phyloP scores from a whole-genome alignment of 331 rosid genomes.

The Quercus tomentella region DNA sequence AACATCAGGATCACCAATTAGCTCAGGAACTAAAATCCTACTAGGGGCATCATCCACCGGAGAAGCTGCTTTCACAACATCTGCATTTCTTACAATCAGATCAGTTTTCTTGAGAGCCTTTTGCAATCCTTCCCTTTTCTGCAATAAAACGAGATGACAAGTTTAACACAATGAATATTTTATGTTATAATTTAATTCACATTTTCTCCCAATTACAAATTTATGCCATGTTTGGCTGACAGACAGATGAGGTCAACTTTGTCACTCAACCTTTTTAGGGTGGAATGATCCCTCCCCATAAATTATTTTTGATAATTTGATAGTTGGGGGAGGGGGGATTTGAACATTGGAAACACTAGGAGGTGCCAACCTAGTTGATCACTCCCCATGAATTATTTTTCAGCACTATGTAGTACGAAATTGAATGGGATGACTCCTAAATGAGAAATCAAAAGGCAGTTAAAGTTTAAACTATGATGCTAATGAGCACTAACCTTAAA shows the following conservation, averaged over 20 bases:
- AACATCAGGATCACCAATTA: constrained; percentile 20
- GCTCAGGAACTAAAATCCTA: constrained; percentile 2
- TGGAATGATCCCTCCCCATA: too few relatives aligned
- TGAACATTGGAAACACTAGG: too few relatives aligned
- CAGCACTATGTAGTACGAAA: too few relatives aligned
- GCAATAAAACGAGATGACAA: neutral
- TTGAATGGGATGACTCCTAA: too few relatives aligned
- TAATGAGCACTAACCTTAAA: constrained; percentile 14
- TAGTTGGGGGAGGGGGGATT: too few relatives aligned
- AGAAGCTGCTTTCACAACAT: neutral
- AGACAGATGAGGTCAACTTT: too few relatives aligned
- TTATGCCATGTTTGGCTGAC: neutral
- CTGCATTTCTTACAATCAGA: neutral
- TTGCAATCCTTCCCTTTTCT: constrained; percentile 7
- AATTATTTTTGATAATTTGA: too few relatives aligned
- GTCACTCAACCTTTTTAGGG: too few relatives aligned
- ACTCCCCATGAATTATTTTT: too few relatives aligned
- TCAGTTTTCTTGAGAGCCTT: constrained; percentile 13
- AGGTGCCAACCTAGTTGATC: too few relatives aligned
- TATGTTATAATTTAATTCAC: neutral
- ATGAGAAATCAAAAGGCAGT: neutral
- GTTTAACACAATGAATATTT: neutral
- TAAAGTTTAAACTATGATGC: neutral
- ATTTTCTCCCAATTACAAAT: neutral
- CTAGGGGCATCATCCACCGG: neutral